These are phyloP conservation scores for Symbiodinium natans DNA, from an alignment of 73 alveolate species.

Conservation along the genomic window DNA sequence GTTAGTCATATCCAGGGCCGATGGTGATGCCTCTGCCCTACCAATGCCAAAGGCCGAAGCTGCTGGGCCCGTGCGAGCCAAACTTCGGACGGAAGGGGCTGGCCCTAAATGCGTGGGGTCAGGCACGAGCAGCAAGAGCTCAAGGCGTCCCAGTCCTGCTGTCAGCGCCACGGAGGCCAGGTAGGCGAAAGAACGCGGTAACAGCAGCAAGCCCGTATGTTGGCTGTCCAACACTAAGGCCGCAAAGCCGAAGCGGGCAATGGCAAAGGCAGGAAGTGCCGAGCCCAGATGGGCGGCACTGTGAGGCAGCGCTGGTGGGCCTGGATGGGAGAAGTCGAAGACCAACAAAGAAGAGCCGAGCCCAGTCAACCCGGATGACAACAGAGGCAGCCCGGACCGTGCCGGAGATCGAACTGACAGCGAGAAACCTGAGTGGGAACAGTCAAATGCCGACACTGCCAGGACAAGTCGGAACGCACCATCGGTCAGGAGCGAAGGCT, in stretches of 20 bases:
- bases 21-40: neutral
- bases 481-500: neutral
- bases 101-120: slow-evolving; percentile 3
- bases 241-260: neutral
- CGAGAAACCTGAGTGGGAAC: neutral
- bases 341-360: neutral
- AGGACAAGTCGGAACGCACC: neutral
- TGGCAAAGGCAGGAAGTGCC: neutral
- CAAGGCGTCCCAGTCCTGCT: slow-evolving; percentile 2
- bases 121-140: neutral
- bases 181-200: neutral
- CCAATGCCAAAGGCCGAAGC: neutral
- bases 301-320: neutral
- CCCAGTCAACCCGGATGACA: neutral
- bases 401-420: neutral
- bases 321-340: neutral
- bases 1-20: neutral
- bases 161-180: neutral
- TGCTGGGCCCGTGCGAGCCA: neutral
- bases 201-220: neutral
- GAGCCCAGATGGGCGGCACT: slow-evolving; percentile 16
- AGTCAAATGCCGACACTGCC: neutral
- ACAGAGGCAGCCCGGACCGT: neutral
- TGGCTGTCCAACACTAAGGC: neutral
- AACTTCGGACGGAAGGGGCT: neutral